These are phyloP conservation scores for Thelephora ganbajun DNA, from an alignment of 768 basidiomycete species.

Conservation along the genomic window DNA sequence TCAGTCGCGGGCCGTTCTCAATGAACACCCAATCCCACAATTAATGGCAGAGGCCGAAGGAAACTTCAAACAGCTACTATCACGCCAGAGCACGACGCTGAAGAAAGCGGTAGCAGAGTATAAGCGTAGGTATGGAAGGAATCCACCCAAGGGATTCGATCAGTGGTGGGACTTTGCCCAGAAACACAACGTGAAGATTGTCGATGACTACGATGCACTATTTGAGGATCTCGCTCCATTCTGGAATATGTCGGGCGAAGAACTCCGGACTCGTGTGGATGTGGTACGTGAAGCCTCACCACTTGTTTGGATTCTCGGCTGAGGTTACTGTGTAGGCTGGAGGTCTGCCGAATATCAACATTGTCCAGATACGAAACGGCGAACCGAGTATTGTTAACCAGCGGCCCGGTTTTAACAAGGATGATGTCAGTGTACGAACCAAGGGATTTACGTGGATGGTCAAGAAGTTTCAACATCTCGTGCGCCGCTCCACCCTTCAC, in stretches of 20 bases:
- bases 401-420: conserved; percentile 39
- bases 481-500: conserved; percentile 17
- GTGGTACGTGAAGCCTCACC: conserved; percentile 28
- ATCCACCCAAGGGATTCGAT: conserved; percentile 87
- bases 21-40: conserved; percentile 69
- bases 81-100: conserved; percentile 68
- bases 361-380: conserved; percentile 69
- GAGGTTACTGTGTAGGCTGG: conserved; percentile 36
- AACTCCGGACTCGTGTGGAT: conserved; percentile 48
- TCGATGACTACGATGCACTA: conserved; percentile 86
- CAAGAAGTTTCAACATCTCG: conserved; percentile 49
- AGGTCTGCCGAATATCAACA: conserved; percentile 67
- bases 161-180: conserved; percentile 77
- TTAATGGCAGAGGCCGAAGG: conserved; percentile 76
- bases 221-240: conserved; percentile 74
- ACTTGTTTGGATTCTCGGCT: not conserved
- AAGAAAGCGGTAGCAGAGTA: conserved; percentile 74
- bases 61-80: conserved; percentile 52
- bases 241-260: conserved; percentile 58
- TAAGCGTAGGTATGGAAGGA: conserved; percentile 54
- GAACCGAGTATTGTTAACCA: conserved; percentile 43
- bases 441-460: conserved; percentile 68
- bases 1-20: conserved; percentile 10
- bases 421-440: conserved; percentile 66
- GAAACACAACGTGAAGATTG: conserved; percentile 58